Base-by-base conservation (phyloP, 805 yeast species). In the Saturnispora dispora region DNA sequence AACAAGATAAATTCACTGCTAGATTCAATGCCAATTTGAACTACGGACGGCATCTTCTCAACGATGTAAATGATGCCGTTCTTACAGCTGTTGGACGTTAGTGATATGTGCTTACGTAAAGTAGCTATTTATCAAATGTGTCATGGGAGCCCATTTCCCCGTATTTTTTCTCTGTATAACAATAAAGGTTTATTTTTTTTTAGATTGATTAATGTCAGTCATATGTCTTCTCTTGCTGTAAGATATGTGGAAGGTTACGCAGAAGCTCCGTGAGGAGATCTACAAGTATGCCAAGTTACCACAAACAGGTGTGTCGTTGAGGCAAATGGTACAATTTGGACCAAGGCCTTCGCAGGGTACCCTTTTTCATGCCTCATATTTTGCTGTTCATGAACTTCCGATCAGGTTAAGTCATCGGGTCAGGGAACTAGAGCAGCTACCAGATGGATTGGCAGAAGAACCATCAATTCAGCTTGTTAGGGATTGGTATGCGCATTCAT, bases 281-380 rank as follows among this genome's bases (percentile, higher is more conserved):
- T 72, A 75, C 60, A 76, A 73, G 55, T 84, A 81, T 71, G 89
- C 96, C 3, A 72, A 75, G 48, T 75, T 82, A 55, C 85, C 88
- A 11, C 93, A 90, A 44, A 86, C 95, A 2, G 89, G 95, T 1
- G 88, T 88, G 3, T 82, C 89, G 3, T 70, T 88, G 54, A 74
- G 88, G 52, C 96, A 88, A 65, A 88, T 88, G 96, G 96, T 88
- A 18, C 93, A 86, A 63, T 85, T 88, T 69, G 96, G 96, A 3
- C 81, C 83, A 9, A 71, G 76, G 44, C 93, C 96, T 6, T 75
- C 79, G 32, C 86, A 85, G 13, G 96, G 95, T 3, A 78, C 85
- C 10, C 70, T 87, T 40, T 89, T 85, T 64, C 76, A 86, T 45
- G 96, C 96, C 0, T 83, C 90, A 6, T 86, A 84, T 64, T 88